Base-by-base conservation (phyloP, 2,329 filamentous ascomycete species). In the Xylaria sp. region DNA sequence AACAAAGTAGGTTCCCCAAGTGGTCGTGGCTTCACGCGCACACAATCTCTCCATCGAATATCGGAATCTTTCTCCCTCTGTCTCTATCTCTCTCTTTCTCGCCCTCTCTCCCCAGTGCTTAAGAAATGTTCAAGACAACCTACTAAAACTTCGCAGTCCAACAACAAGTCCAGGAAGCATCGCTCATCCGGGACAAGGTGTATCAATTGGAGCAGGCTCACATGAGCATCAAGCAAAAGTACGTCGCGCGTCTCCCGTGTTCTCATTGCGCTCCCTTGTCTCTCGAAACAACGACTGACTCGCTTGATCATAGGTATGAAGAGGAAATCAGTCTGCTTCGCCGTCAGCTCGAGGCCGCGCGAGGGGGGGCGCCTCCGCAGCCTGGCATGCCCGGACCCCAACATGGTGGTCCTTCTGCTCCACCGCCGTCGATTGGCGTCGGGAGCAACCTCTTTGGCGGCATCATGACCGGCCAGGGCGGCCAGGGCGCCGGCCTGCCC, bases 391-490 rank as follows among this genome's bases (percentile, higher is more conserved):
- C 87, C 71, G 91, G 89, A 17, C 90, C 91, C 68, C 91, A 92
- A 77, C 93, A 96, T 72, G 88, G 88, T 67, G 93, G 91, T 51
- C 92, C 93, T 66, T 90, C 92, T 10, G 75, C 96, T 81, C 92
- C 93, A 71, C 92, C 92, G 69, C 95, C 96, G 42, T 94, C 93
- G 59, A 92, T 98, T 74, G 93, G 94, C 33, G 92, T 97, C 77
- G 94, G 95, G 31, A 95, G 92, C 79, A 96, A 97, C 77, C 87
- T 98, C 48, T 98, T 99, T 78, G 94, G 93, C 74, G 94, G 93
- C 65, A 97, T 98, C 78, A 98, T 99, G 93, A 90, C 94, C 65
- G 95, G 95, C 72, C 90, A 90, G 80, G 89, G 88, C 71, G 92
- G 91, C 76, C 93, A 95, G 83, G 92, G 91, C 75, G 93, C 92